Percentiles rank a stretch among this genome's conserved stretches.
Evolutionary conservation across 106 monocot genomes (phyloP).

Genomic region (Vanilla planifolia): DNA sequence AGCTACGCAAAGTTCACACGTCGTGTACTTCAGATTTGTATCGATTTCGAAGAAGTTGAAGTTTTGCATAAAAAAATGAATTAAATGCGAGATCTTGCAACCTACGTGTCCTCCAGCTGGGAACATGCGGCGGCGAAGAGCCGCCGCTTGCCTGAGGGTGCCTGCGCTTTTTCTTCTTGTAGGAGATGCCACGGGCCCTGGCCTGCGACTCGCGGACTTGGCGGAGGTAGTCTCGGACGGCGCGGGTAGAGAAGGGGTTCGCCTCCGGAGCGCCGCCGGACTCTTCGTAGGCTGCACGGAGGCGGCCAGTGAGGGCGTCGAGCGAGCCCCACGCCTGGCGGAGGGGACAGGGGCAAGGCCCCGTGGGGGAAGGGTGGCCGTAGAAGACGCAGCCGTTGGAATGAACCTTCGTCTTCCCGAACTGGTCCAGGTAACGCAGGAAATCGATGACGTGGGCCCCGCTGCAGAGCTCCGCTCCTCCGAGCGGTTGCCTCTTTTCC

Average conservation of each 20-base stretch:
- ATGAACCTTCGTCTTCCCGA: slow-evolving; percentile 64
- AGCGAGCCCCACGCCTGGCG: slow-evolving; percentile 54
- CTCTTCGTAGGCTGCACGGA: slow-evolving; percentile 50
- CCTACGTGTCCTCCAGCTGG: too few species aligned
- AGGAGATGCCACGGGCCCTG: slow-evolving; percentile 35
- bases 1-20: too few species aligned
- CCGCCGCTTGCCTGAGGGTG: background rate
- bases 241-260: slow-evolving; percentile 35
- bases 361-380: slow-evolving; percentile 40
- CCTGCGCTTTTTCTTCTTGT: slow-evolving; percentile 33
- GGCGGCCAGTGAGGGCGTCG: slow-evolving; percentile 46
- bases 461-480: slow-evolving; percentile 37
- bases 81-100: too few species aligned
- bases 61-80: too few species aligned
- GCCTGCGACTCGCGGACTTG: slow-evolving; percentile 34
- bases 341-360: slow-evolving; percentile 40
- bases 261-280: slow-evolving; percentile 25
- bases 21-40: too few species aligned
- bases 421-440: slow-evolving; percentile 48
- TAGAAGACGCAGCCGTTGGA: slow-evolving; percentile 27
- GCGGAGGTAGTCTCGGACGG: slow-evolving; percentile 34
- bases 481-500: slow-evolving; percentile 50
- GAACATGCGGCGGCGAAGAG: too few species aligned
- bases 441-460: slow-evolving; percentile 60
- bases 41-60: too few species aligned